Evolutionary conservation across 768 basidiomycete genomes (phyloP).

Genomic region (Megacollybia marginata): DNA sequence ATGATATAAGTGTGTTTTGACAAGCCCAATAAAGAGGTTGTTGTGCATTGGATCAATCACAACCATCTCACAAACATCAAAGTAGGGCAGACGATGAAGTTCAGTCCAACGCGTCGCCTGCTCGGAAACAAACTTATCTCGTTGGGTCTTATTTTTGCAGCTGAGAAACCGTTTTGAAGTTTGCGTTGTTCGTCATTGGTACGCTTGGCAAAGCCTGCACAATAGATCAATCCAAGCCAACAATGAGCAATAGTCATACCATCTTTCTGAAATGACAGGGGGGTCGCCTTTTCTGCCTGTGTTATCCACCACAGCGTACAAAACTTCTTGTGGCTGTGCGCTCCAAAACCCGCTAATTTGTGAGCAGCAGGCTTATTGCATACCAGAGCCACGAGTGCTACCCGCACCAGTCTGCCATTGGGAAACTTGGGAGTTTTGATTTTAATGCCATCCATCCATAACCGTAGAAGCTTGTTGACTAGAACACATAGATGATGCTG

Average conservation of each 20-base stretch:
- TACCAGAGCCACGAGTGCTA: conserved; percentile 17
- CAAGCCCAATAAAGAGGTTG: conserved; percentile 12
- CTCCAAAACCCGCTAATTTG: conserved; percentile 20
- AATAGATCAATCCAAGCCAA: background rate
- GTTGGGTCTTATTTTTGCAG: background rate
- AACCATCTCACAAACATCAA: conserved; percentile 13
- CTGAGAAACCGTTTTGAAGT: background rate
- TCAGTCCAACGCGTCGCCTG: conserved; percentile 13
- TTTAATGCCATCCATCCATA: conserved; percentile 14
- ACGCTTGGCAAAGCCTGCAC: background rate
- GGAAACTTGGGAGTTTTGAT: conserved; percentile 11
- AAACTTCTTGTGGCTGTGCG: conserved; percentile 17
- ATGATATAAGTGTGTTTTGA: conserved; percentile 12
- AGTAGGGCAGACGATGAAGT: conserved; percentile 16
- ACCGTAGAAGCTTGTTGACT: conserved; percentile 12
- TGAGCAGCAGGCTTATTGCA: conserved; percentile 26
- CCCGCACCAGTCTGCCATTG: conserved; percentile 15
- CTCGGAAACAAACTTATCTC: conserved; percentile 8
- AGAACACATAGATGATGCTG: conserved; percentile 9
- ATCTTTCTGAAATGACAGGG: conserved; percentile 8
- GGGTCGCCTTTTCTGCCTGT: conserved; percentile 11
- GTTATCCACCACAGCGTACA: conserved; percentile 21
- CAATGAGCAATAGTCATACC: conserved; percentile 6
- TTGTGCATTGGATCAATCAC: conserved; percentile 24
- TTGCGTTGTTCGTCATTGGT: background rate